Evolutionary conservation across 2,329 filamentous ascomycete genomes (phyloP).

Genomic region (Cryphonectria naterciae): DNA sequence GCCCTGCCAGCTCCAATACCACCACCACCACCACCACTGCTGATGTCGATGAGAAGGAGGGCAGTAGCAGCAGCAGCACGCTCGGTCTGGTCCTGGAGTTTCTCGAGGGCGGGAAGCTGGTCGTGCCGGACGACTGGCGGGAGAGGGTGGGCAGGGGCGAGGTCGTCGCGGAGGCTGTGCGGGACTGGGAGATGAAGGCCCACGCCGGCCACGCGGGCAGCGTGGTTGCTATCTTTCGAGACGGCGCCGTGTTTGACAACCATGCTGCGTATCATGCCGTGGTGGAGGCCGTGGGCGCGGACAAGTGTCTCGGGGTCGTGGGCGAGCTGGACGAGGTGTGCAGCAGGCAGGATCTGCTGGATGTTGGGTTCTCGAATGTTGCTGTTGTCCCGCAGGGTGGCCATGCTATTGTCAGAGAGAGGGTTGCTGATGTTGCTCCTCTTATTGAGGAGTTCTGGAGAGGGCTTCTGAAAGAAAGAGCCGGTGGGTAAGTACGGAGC

Average conservation of each 20-base stretch:
- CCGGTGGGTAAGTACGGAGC: neutral
- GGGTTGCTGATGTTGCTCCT: constrained; percentile 8
- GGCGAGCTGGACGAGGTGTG: constrained; percentile 22
- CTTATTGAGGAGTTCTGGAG: constrained; percentile 23
- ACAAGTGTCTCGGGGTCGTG: constrained; percentile 9
- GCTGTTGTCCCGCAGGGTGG: constrained; percentile 15
- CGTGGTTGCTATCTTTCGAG: constrained; percentile 50
- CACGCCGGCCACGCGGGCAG: constrained; percentile 51
- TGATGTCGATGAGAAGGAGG: constrained; percentile 36
- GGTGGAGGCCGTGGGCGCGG: constrained; percentile 5
- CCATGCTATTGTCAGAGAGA: constrained; percentile 18
- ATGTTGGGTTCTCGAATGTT: constrained; percentile 17
- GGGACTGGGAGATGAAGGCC: constrained; percentile 51
- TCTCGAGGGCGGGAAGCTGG: constrained; percentile 48
- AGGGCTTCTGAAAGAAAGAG: neutral
- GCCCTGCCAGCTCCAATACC: neutral
- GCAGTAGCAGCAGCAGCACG: constrained; percentile 29
- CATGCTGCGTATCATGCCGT: constrained; percentile 33
- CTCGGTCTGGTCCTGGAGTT: constrained; percentile 42
- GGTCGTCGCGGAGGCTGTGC: constrained; percentile 51
- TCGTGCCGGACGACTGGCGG: constrained; percentile 49
- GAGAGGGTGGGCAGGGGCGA: constrained; percentile 45
- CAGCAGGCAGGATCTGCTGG: neutral
- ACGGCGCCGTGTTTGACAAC: constrained; percentile 47
- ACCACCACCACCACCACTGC: neutral